Evolutionary conservation across 148 eudicot genomes (phyloP), one percentile per base, ranked within the genome.

Genomic region (Rhododendron molle): DNA sequence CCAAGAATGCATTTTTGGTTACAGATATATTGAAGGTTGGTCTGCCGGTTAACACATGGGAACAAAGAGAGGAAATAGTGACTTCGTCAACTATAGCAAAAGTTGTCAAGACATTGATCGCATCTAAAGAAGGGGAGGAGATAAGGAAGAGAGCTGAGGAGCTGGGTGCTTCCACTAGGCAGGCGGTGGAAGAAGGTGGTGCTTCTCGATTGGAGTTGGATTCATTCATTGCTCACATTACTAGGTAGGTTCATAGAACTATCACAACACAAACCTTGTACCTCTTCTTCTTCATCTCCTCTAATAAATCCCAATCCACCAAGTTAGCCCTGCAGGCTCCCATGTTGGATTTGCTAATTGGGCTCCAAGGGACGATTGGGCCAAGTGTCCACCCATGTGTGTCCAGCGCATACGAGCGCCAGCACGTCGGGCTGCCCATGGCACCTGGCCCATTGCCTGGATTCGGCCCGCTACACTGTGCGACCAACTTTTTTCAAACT

Each of bases 111-210:
- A 69, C 20, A 32, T 28, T 86, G 16, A 72, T 86, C 32, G 78
- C 80, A 40, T 69, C 87, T 10, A 72, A 81, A n/a, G 84, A 81
- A 71, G 84, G 80, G 50, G 84, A 71, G 16, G 87, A 86, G 80
- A 50, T 81, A n/a, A 81, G 73, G 84, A 72, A 86, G 56, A 81
- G 80, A 43, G 87, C 83, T 0, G 84, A 81, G 58, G 67, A 86
- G 14, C 4, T 86, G 81, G 80, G 84, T 38, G 9, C 26, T 80
- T 49, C 34, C 26, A 10, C 26, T 10, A 67, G 49, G n/a, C 50
- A 47, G 47, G 71, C 80, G 14, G 72, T 81, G 30, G 28, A 81
- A 34, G 81, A 81, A 38, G 87, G 87, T n/a, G 84, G 87, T n/a
- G 43, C 38, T 54, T 86, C 87, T 50, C 84, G 20, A 7, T 34